These are phyloP conservation scores for Volvox africanus DNA, from an alignment of 139 green algal species.

Conservation along the genomic window DNA sequence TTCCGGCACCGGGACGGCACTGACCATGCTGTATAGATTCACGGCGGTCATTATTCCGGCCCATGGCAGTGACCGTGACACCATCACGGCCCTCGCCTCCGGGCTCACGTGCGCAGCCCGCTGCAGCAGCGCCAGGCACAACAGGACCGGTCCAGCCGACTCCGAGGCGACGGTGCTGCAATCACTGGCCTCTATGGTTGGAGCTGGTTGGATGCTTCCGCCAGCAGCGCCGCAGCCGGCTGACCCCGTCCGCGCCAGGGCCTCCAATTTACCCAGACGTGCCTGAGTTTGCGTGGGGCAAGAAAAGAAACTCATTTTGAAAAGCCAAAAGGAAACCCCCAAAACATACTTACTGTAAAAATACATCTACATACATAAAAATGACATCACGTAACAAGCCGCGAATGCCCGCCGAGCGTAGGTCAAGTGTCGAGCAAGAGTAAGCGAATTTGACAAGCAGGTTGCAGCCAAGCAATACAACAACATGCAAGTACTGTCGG, in stretches of 20 bases:
- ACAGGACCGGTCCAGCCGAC: not conserved
- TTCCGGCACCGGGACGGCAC: no score
- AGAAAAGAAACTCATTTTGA: not conserved
- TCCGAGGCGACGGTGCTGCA: no score
- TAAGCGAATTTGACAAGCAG: no score
- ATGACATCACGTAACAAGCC: no score
- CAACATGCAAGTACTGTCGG: no score
- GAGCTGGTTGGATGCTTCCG: not conserved
- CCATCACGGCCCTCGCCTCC: conserved; percentile 21
- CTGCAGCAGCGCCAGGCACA: conserved; percentile 39
- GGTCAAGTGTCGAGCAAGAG: no score
- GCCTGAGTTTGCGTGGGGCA: not conserved
- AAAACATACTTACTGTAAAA: no score
- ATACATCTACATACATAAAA: no score
- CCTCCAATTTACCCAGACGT: conserved; percentile 1
- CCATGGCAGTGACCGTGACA: conserved; percentile 11
- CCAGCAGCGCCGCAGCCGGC: not conserved
- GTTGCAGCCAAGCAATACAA: no score
- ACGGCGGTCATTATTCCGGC: not conserved
- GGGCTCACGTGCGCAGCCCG: conserved; percentile 12
- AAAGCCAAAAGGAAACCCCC: no score
- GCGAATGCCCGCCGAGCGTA: no score
- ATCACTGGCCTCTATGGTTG: no score
- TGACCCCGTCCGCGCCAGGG: not conserved
- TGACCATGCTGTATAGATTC: conserved; percentile 3